Evolutionary conservation across 371 early-diverging fungal genomes (phyloP).

Genomic region (Ordospora pajunii): DNA sequence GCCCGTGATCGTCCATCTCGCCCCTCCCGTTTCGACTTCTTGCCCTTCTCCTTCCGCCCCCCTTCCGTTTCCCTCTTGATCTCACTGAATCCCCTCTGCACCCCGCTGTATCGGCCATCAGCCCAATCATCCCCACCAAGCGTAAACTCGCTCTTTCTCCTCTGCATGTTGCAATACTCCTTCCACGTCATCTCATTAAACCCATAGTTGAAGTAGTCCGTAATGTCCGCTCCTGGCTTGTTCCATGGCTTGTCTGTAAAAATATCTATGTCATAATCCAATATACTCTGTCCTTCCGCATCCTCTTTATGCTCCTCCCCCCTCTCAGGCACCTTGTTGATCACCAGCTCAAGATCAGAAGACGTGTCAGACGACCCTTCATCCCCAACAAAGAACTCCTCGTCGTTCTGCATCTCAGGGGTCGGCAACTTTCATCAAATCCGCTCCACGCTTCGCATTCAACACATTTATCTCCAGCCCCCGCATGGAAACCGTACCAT

Average conservation of each 20-base stretch:
- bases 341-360: conserved; percentile 37
- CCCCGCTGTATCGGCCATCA: conserved; percentile 49
- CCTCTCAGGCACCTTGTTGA: conserved; percentile 30
- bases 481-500: conserved; percentile 14
- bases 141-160: conserved; percentile 59
- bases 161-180: conserved; percentile 76
- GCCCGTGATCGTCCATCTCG: not conserved
- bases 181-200: conserved; percentile 87
- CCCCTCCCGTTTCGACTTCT: not conserved
- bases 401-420: conserved; percentile 21
- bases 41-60: not conserved
- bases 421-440: not conserved
- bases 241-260: conserved; percentile 88
- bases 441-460: not conserved
- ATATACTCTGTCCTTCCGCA: conserved; percentile 60
- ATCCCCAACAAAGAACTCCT: conserved; percentile 21
- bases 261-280: conserved; percentile 74
- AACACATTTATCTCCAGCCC: not conserved
- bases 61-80: conserved; percentile 15
- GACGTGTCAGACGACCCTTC: conserved; percentile 9
- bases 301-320: conserved; percentile 21
- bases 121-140: not conserved
- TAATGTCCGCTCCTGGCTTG: conserved; percentile 87
- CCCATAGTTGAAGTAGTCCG: conserved; percentile 95
- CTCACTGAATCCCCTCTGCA: not conserved